Percentiles rank a stretch among this genome's conserved stretches.
Evolutionary conservation across 805 yeast genomes (phyloP).

Genomic region (Metschnikowia sp.): DNA sequence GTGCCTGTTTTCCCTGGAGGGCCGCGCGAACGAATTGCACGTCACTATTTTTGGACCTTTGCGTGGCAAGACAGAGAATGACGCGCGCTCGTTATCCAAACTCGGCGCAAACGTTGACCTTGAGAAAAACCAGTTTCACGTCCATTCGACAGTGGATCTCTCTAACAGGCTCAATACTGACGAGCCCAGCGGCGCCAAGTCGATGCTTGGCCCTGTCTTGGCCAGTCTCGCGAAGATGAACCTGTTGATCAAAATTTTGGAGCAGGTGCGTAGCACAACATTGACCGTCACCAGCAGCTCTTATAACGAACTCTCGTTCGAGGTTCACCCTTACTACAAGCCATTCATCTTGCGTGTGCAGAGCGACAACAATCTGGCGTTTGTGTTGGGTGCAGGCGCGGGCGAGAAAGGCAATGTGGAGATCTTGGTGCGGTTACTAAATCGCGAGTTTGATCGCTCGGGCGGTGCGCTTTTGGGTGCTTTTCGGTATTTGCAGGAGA

Average conservation of each 20-base stretch:
- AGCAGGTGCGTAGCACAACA: conserved; percentile 29
- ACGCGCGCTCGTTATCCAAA: conserved; percentile 17
- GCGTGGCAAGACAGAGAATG: conserved; percentile 13
- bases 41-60: conserved; percentile 25
- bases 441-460: conserved; percentile 17
- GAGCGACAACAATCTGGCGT: conserved; percentile 2
- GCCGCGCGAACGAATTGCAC: conserved; percentile 23
- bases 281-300: conserved; percentile 26
- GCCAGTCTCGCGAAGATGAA: conserved; percentile 29
- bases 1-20: conserved; percentile 22
- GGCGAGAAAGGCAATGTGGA: conserved; percentile 15
- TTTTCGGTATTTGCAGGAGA: conserved; percentile 31
- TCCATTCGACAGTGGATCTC: conserved; percentile 27
- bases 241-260: conserved; percentile 30
- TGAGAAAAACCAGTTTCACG: conserved; percentile 25
- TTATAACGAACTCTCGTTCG: conserved; percentile 27
- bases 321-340: conserved; percentile 23
- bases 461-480: conserved; percentile 27
- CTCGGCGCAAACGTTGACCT: conserved; percentile 22
- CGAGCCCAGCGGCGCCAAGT: conserved; percentile 4
- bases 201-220: conserved; percentile 26
- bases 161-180: conserved; percentile 22
- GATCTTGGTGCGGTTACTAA: conserved; percentile 23
- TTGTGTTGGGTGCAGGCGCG: conserved; percentile 6
- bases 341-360: conserved; percentile 17